These are phyloP conservation scores for Rhizomucor pusillus DNA, from an alignment of 371 early-diverging fungal genomes.

Conservation along the genomic window DNA sequence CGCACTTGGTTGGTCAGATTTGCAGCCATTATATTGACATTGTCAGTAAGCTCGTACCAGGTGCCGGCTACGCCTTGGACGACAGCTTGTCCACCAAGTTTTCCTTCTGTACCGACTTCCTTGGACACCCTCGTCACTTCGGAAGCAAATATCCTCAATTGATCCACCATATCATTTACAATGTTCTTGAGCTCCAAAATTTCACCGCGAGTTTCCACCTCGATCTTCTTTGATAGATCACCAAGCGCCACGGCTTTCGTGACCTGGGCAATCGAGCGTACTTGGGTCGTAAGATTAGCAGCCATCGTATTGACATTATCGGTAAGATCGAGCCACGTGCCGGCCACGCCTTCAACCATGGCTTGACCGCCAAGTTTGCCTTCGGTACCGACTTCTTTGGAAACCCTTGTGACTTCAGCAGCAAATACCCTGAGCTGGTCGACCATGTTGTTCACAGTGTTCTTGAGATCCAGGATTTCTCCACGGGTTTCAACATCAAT, in stretches of 20 bases:
- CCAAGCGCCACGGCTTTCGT: slow-evolving; percentile 42
- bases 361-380: slow-evolving; percentile 23
- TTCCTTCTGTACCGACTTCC: slow-evolving; percentile 28
- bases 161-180: slow-evolving; percentile 55
- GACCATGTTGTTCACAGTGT: slow-evolving; percentile 23
- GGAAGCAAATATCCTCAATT: slow-evolving; percentile 45
- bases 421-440: slow-evolving; percentile 18
- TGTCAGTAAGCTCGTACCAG: slow-evolving; percentile 42
- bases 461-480: slow-evolving; percentile 20
- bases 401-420: slow-evolving; percentile 17
- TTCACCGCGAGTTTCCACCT: slow-evolving; percentile 48
- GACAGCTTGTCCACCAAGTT: slow-evolving; percentile 22
- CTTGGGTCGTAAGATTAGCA: slow-evolving; percentile 39
- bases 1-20: slow-evolving; percentile 53
- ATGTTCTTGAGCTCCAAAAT: slow-evolving; percentile 37
- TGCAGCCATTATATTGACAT: slow-evolving; percentile 38
- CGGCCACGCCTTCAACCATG: slow-evolving; percentile 11
- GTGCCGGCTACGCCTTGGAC: slow-evolving; percentile 32
- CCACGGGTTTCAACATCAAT: slow-evolving; percentile 19
- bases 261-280: slow-evolving; percentile 34
- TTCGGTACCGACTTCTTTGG: slow-evolving; percentile 21
- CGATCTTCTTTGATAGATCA: slow-evolving; percentile 51
- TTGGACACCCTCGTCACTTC: slow-evolving; percentile 50
- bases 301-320: slow-evolving; percentile 23
- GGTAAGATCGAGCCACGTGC: slow-evolving; percentile 18